Evolutionary conservation across 371 early-diverging fungal genomes (phyloP).

Genomic region (Circinella minor): DNA sequence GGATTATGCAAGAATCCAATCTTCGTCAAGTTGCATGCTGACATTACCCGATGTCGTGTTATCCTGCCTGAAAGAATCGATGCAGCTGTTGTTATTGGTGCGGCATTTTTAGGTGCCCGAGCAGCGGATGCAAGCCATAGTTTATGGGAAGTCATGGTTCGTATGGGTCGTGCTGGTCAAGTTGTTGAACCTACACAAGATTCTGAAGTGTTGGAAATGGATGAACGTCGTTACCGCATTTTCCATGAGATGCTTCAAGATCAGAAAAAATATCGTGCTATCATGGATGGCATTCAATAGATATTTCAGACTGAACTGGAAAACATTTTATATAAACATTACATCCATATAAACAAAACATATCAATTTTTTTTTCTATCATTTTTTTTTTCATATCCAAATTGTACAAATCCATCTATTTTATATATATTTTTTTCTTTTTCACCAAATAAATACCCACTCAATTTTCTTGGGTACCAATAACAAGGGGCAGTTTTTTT

Average conservation of each 20-base stretch:
- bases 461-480: neutral
- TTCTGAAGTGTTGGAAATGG: slow-evolving; percentile 36
- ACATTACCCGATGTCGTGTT: slow-evolving; percentile 60
- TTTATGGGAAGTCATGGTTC: slow-evolving; percentile 65
- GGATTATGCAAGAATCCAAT: slow-evolving; percentile 70
- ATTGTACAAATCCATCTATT: neutral
- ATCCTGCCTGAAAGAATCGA: slow-evolving; percentile 63
- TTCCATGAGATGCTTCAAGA: slow-evolving; percentile 63
- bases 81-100: slow-evolving; percentile 73
- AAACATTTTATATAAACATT: neutral
- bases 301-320: neutral
- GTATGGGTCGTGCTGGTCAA: slow-evolving; percentile 55
- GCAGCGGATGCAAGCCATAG: slow-evolving; percentile 46
- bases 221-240: slow-evolving; percentile 60
- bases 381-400: neutral
- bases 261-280: slow-evolving; percentile 56
- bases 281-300: slow-evolving; percentile 48
- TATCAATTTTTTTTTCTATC: neutral
- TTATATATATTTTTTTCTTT: neutral
- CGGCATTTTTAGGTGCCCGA: slow-evolving; percentile 70
- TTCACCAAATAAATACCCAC: neutral
- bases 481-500: neutral
- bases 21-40: slow-evolving; percentile 66
- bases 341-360: too few relatives aligned
- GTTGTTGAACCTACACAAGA: slow-evolving; percentile 54